phyloP scores from a whole-genome alignment of 805 yeast genomes.

The Candida takata region DNA sequence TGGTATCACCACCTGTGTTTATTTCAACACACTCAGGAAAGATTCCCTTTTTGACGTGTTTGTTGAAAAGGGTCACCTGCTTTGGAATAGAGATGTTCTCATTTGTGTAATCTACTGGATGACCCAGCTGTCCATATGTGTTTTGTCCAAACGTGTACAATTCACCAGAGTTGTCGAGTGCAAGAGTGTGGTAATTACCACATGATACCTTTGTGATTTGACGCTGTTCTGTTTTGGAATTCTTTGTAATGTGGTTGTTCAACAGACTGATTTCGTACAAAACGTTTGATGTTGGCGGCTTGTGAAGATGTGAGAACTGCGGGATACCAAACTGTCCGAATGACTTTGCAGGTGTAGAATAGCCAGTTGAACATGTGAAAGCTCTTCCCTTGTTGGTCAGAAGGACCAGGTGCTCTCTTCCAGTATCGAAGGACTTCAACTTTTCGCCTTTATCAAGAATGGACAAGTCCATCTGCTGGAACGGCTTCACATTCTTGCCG shows the following conservation, averaged over 20 bases:
- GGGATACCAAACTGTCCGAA: conserved; percentile 88
- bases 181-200: conserved; percentile 70
- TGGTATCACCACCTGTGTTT: conserved; percentile 65
- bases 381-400: conserved; percentile 7
- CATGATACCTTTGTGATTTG: conserved; percentile 54
- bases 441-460: conserved; percentile 36
- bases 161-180: conserved; percentile 52
- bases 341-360: conserved; percentile 26
- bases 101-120: conserved; percentile 55
- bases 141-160: conserved; percentile 88
- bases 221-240: conserved; percentile 29
- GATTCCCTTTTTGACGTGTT: conserved; percentile 34
- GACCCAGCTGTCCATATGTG: conserved; percentile 77
- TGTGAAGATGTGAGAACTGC: conserved; percentile 54
- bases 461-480: conserved; percentile 4
- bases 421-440: conserved; percentile 45
- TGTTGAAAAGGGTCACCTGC: conserved; percentile 34
- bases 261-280: conserved; percentile 52
- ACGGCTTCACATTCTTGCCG: conserved; percentile 6
- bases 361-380: conserved; percentile 44
- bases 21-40: conserved; percentile 45
- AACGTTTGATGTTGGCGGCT: conserved; percentile 41
- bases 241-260: conserved; percentile 28
- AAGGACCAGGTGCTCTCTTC: conserved; percentile 56
- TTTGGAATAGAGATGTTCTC: conserved; percentile 70